Base-by-base conservation (phyloP, 208 protist genomes). In the Trypanosoma cruzi region DNA sequence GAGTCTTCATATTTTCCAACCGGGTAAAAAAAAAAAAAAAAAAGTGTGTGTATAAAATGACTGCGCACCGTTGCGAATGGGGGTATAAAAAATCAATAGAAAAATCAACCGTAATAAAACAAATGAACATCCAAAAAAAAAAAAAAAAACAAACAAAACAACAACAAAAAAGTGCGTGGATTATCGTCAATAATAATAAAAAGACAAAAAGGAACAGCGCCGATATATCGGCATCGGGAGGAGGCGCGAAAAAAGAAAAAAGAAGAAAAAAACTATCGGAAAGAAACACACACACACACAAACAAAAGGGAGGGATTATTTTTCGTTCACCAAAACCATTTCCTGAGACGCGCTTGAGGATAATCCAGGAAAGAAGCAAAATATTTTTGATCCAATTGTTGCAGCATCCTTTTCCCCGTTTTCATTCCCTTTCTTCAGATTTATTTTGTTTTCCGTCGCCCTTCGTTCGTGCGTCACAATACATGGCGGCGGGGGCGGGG, bases 221-320 rank as follows among this genome's bases (percentile, higher is more conserved):
- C 37, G 37, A 44, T 44, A 44, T 13, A 44, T 13, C 5, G 37
- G 13, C 13, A 44, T 44, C 13, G 59, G 7, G 44, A 37, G 49
- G 4, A 34, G n/a, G n/a, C n/a, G n/a, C n/a, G n/a, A n/a, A n/a
- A n/a, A n/a, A n/a, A n/a, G n/a, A n/a, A n/a, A n/a, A n/a, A n/a
- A n/a, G n/a, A n/a, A n/a, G n/a, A n/a, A 52, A 62, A 60, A 31
- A 60, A 75, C 10, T 7, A 62, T 57, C 52, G 37, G 37, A 42
- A 20, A 62, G 20, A 60, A n/a, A 44, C 37, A 44, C 37, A 44
- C 37, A 44, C 13, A 44, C 37, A 44, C 37, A 13, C 37, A 44
- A 13, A 44, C 8, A 44, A 44, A 44, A 29, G 4, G 57, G 29
- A 34, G 63, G 44, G 11, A 64, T 65, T 68, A 67, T 11, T 32